Evolutionary conservation across 164 flowering plant genomes (phyloP), one percentile per base, ranked within the genome.

Genomic region (Vitis cinerea): DNA sequence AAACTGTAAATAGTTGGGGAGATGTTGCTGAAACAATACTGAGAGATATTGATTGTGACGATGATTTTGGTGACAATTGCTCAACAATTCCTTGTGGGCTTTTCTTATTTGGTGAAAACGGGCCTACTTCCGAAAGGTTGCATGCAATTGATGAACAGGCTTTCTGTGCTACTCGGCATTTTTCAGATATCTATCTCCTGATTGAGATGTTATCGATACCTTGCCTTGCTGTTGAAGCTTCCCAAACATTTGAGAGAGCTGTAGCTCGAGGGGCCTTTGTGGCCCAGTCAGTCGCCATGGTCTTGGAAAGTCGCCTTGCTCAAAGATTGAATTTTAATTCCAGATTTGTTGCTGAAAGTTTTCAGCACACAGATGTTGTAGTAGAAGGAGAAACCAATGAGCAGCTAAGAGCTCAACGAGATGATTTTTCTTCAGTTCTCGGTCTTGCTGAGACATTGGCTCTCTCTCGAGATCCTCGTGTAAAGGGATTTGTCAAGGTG

Each of bases 201-300:
- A 78, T 96, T 53, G 98, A 96, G 81, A 89, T 96, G 98, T 79
- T 96, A 67, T 88, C 94, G 5, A 81, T 93, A 61, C 93, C 95
- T 79, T 84, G 84, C 76, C 85, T 93, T 71, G 91, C 91, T 71
- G 85, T 87, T 76, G 94, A 92, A 79, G 95, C 97, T 53, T 85
- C 94, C 31, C 94, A 89, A 74, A 88, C 81, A 61, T 91, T 93
- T 80, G 98, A 93, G 82, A 92, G 93, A 81, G 95, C 95, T 63
- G 88, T 96, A 60, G 84, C 94, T 71, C 84, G 86, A 61, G 98
- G 97, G 49, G 80, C 81, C 48, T 79, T 96, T 71, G 65, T 74
- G 53, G 86, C 90, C 69, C 88, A 90, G 66, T 78, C 94, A 72
- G 82, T 90, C 17, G 97, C 91, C 50, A 66, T 88, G 82, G 97